Evolutionary conservation across 768 basidiomycete species (phyloP), one percentile per base, ranked within the genome.

Genomic region (Amanita subjunquillea): DNA sequence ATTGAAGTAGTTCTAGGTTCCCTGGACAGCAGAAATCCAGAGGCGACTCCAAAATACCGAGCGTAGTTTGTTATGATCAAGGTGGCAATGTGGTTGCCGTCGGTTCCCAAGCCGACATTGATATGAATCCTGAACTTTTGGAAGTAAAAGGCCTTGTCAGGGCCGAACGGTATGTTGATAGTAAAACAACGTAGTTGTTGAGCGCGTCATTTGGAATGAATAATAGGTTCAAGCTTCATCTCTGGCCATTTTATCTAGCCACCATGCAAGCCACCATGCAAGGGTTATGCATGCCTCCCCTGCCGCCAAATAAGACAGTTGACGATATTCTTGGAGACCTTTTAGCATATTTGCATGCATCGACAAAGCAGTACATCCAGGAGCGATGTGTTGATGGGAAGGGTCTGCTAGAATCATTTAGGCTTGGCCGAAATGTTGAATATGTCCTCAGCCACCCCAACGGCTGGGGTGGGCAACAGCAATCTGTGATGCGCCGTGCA

Each of bases 401-500:
- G 27, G 30, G 9, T 30, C 8, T 30, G 9, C 30, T 30, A 30
- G 34, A 40, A 50, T 40, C 37, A 4, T 60, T 71, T 0, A 17
- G 17, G 17, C 17, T 1, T 15, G 58, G 61, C 49, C 49, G 56
- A 39, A 64, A 66, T n/a, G 65, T 70, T 4, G 66, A 72, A 39
- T 74, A 70, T 50, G 66, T 76, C 40, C 57, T 76, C 39, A 69
- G 69, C 3, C 78, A 78, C 54, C 78, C 78, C 7, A 79, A 79
- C 53, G 77, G 72, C 1, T 80, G 78, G 78, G 78, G 72, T 50
- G 74, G 75, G 2, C 60, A 60, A 2, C 79, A 81, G 54, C 79
- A 80, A 53, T 63, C 62, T 8, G 62, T 68, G 56, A 75, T 80
- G 62, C 69, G 78, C 9, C 59, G 59, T 5, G 78, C 78, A 2